A percentile compares a stretch with the other conserved stretches of the same genome.
These are phyloP conservation scores for Chiua sp. DNA, from an alignment of 1,284 basidiomycete species.

Conservation along the genomic window DNA sequence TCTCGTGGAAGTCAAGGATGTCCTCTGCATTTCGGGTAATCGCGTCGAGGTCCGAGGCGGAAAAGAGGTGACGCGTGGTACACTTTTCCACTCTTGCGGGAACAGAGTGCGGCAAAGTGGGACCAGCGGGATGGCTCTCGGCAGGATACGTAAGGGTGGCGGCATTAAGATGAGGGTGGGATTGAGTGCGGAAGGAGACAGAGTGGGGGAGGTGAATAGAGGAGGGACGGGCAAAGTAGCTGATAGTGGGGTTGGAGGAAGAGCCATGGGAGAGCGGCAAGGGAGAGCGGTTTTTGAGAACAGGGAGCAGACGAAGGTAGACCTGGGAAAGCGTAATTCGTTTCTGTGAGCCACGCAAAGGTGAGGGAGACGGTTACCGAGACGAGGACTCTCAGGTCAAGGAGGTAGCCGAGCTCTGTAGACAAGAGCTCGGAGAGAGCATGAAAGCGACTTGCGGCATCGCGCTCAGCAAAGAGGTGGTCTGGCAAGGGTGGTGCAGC, in stretches of 20 bases:
- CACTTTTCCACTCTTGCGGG: slow-evolving; percentile 43
- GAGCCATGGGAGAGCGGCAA: slow-evolving; percentile 38
- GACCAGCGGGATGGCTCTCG: slow-evolving; percentile 14
- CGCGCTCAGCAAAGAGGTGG: slow-evolving; percentile 26
- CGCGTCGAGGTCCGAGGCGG: slow-evolving; percentile 56
- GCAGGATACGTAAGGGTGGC: background rate
- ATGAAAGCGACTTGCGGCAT: slow-evolving; percentile 61
- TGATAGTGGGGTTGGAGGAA: slow-evolving; percentile 48
- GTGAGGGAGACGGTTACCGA: slow-evolving; percentile 54
- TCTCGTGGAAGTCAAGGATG: slow-evolving; percentile 77
- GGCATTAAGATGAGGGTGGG: slow-evolving; percentile 22
- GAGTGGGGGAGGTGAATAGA: slow-evolving; percentile 30
- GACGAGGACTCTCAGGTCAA: slow-evolving; percentile 78
- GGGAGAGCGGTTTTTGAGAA: slow-evolving; percentile 42
- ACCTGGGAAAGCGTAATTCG: slow-evolving; percentile 38
- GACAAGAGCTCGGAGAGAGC: slow-evolving; percentile 81
- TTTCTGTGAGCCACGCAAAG: background rate
- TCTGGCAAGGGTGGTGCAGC: background rate
- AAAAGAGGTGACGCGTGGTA: slow-evolving; percentile 52
- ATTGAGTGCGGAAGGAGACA: slow-evolving; percentile 24
- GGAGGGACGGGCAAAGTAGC: slow-evolving; percentile 40
- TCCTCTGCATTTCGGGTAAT: slow-evolving; percentile 77
- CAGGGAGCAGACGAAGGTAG: slow-evolving; percentile 36
- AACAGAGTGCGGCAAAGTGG: background rate
- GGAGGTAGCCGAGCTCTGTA: slow-evolving; percentile 83